These are phyloP conservation scores for Begonia fuchsioides DNA, from an alignment of 306 rosid genomes.

Conservation along the genomic window DNA sequence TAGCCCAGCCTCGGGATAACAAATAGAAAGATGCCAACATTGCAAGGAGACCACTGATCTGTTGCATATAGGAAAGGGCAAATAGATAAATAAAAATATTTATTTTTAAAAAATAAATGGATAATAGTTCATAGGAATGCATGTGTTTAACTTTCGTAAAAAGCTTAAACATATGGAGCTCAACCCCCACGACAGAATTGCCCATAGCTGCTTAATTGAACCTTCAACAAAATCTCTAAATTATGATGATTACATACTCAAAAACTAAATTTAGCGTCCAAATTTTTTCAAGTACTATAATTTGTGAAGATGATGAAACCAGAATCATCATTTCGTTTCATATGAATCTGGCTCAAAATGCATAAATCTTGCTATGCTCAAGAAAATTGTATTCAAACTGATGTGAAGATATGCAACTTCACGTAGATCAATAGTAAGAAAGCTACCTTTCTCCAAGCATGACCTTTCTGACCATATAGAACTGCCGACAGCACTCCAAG, in stretches of 20 bases:
- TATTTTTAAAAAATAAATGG: conserved; percentile 1
- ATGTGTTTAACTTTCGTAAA: background rate
- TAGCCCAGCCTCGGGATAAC: conserved; percentile 95
- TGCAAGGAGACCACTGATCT: conserved; percentile 92
- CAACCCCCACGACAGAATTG: too few relatives aligned
- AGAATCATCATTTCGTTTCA: too few relatives aligned
- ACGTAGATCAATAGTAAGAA: background rate
- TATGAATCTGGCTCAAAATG: too few relatives aligned
- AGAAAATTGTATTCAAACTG: too few relatives aligned
- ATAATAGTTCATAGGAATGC: background rate
- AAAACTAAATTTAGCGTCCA: too few relatives aligned
- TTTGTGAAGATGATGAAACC: too few relatives aligned
- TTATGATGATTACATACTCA: background rate
- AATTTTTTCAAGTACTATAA: too few relatives aligned
- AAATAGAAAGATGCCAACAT: conserved; percentile 78
- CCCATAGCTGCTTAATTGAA: too few relatives aligned
- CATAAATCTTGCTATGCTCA: too few relatives aligned
- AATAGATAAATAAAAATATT: conserved; percentile 13
- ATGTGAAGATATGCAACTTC: too few relatives aligned
- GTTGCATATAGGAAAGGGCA: conserved; percentile 24
- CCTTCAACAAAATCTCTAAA: background rate
- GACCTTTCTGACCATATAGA: conserved; percentile 63
- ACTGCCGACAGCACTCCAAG: conserved; percentile 93
- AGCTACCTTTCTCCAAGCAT: conserved; percentile 81
- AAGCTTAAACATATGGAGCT: too few relatives aligned